These are phyloP conservation scores for Petunia axillaris DNA, from an alignment of 257 asterid genomes.

Conservation along the genomic window DNA sequence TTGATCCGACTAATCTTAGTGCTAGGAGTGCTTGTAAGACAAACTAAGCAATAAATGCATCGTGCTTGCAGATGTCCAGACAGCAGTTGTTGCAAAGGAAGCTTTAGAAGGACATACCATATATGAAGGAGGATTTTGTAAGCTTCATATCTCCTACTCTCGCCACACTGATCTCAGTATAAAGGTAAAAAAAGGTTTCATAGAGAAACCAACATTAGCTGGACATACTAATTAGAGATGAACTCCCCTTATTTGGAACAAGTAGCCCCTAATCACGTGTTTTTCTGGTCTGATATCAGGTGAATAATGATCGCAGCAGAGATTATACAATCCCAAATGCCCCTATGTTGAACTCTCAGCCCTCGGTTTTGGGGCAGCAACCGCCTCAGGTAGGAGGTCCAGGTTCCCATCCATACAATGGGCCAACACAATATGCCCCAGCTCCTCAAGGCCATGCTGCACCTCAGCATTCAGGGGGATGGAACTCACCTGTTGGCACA, in stretches of 20 bases:
- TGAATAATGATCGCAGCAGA: slow-evolving; percentile 89
- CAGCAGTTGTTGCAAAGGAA: slow-evolving; percentile 94
- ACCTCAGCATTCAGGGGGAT: slow-evolving; percentile 62
- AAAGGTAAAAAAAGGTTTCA: slow-evolving; percentile 49
- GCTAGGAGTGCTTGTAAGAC: background rate
- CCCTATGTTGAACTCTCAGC: slow-evolving; percentile 63
- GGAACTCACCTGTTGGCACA: slow-evolving; percentile 56
- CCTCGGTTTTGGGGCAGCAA: slow-evolving; percentile 73
- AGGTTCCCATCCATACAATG: slow-evolving; percentile 51
- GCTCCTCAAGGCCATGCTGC: slow-evolving; percentile 48
- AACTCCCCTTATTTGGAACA: background rate
- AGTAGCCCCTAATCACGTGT: background rate
- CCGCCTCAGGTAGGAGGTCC: slow-evolving; percentile 65
- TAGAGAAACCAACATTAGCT: background rate
- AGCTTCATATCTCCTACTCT: slow-evolving; percentile 93
- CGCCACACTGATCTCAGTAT: slow-evolving; percentile 98
- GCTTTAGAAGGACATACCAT: slow-evolving; percentile 98
- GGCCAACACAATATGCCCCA: slow-evolving; percentile 55
- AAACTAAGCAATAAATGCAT: background rate
- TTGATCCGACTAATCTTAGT: background rate
- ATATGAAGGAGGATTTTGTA: slow-evolving; percentile 98
- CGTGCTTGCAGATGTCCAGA: slow-evolving; percentile 81
- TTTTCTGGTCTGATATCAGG: slow-evolving; percentile 46
- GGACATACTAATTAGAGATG: background rate
- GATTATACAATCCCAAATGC: slow-evolving; percentile 76